Percentiles rank a stretch among this genome's conserved stretches.
Conservation (phyloP, 495 filamentous ascomycete genomes). For the Recurvomyces mirabilis region DNA sequence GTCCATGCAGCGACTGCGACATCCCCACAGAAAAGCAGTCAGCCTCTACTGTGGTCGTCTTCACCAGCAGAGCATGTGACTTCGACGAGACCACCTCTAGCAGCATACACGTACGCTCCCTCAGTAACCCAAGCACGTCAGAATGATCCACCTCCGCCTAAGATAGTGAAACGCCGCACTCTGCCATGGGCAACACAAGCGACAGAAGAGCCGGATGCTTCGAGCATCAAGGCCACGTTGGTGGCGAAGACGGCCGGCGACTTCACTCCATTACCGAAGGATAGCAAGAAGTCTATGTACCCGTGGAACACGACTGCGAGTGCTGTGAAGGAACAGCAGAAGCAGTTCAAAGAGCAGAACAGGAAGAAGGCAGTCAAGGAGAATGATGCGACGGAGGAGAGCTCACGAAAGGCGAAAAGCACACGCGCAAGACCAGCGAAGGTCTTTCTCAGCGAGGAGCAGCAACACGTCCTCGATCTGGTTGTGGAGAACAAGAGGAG, state of each 20-base stretch:
- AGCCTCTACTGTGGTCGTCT: slow-evolving; percentile 49
- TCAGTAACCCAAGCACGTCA: slow-evolving; percentile 3
- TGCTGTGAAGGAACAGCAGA: slow-evolving; percentile 72
- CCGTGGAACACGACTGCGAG: slow-evolving; percentile 77
- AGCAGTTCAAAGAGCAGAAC: slow-evolving; percentile 52
- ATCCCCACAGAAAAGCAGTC: slow-evolving; percentile 43
- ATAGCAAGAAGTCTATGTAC: slow-evolving; percentile 25
- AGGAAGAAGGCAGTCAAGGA: slow-evolving; percentile 51
- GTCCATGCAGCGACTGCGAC: slow-evolving; percentile 20
- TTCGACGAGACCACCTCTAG: slow-evolving; percentile 15
- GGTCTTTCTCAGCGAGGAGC: slow-evolving; percentile 74
- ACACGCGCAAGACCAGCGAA: slow-evolving; percentile 36
- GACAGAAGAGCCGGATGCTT: slow-evolving; percentile 26
- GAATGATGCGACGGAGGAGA: slow-evolving; percentile 24
- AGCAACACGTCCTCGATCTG: slow-evolving; percentile 67
- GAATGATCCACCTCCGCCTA: slow-evolving; percentile 9
- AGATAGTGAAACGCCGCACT: slow-evolving; percentile 40
- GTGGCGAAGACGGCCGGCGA: not conserved
- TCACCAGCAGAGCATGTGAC: slow-evolving; percentile 45
- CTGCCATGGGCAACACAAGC: slow-evolving; percentile 43
- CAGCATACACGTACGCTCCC: not conserved
- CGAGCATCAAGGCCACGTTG: not conserved
- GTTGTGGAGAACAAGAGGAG: slow-evolving; percentile 68
- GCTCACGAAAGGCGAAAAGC: slow-evolving; percentile 26
- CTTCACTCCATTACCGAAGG: slow-evolving; percentile 32